These are phyloP conservation scores for Aspergillus sp. DNA, from an alignment of 2,329 filamentous ascomycete genomes.

Conservation along the genomic window DNA sequence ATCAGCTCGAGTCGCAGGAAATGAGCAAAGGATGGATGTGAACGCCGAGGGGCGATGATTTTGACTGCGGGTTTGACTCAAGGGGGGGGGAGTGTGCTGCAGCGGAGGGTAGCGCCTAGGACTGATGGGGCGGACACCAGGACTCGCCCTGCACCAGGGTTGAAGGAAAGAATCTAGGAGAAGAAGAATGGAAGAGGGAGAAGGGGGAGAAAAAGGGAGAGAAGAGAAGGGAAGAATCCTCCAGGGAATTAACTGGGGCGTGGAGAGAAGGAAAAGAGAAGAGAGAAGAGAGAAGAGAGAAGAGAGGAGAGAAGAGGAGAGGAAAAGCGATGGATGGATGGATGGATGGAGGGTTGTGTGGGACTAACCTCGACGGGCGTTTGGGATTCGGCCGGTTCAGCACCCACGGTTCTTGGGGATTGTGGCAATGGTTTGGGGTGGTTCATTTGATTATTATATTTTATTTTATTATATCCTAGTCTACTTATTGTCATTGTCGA, in stretches of 20 bases:
- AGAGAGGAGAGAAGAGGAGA: constrained; percentile 18
- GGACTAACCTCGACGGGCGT: too few species aligned
- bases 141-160: constrained; percentile 27
- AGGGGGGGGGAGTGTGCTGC: constrained; percentile 10
- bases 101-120: too few species aligned
- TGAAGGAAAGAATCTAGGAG: constrained; percentile 30
- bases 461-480: too few species aligned
- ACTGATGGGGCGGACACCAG: constrained; percentile 38
- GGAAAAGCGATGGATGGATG: constrained; percentile 7
- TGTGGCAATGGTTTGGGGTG: too few species aligned
- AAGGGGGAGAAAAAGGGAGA: too few species aligned
- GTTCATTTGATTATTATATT: too few species aligned
- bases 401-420: too few species aligned
- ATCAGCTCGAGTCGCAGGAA: constrained; percentile 28
- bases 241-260: too few species aligned
- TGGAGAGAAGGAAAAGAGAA: constrained; percentile 6
- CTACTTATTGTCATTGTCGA: too few species aligned
- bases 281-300: constrained; percentile 15
- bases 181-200: constrained; percentile 20
- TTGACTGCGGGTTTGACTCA: constrained; percentile 17
- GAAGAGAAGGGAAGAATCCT: too few species aligned
- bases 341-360: too few species aligned
- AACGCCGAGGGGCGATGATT: constrained; percentile 5
- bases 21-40: constrained; percentile 17
- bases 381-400: too few species aligned